Evolutionary conservation across 805 yeast species (phyloP).

Genomic region (Metschnikowia arizonensis): DNA sequence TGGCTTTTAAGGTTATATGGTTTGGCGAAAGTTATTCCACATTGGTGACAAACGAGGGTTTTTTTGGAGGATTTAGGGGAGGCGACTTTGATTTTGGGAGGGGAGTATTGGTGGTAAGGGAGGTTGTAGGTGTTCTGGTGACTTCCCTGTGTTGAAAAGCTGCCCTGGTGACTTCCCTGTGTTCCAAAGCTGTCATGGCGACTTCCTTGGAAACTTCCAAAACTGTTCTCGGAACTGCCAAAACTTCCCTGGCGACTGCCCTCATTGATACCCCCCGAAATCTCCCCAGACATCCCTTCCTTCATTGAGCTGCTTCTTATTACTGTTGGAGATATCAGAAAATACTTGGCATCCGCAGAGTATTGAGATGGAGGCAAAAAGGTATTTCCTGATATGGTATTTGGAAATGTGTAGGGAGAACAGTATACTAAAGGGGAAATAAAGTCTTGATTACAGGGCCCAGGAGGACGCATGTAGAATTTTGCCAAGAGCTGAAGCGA

Average conservation of each 20-base stretch:
- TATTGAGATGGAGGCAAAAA: conserved; percentile 4
- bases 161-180: no score
- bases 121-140: no score
- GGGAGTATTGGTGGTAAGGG: no score
- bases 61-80: no score
- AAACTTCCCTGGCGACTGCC: no score
- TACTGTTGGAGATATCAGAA: not conserved
- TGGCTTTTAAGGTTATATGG: conserved; percentile 50
- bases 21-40: conserved; percentile 45
- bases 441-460: conserved; percentile 4
- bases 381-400: not conserved
- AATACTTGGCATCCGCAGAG: conserved; percentile 4
- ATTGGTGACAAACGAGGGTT: conserved; percentile 41
- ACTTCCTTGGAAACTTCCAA: no score
- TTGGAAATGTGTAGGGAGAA: conserved; percentile 3
- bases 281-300: no score
- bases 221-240: no score
- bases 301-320: not conserved
- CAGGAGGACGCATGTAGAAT: not conserved
- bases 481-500: not conserved
- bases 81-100: no score
- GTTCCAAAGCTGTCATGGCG: no score
- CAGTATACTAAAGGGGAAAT: conserved; percentile 9
- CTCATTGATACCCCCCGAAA: no score
- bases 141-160: no score